These are phyloP conservation scores for Venturia nashicola DNA, from an alignment of 2,329 filamentous ascomycete species.

Conservation along the genomic window DNA sequence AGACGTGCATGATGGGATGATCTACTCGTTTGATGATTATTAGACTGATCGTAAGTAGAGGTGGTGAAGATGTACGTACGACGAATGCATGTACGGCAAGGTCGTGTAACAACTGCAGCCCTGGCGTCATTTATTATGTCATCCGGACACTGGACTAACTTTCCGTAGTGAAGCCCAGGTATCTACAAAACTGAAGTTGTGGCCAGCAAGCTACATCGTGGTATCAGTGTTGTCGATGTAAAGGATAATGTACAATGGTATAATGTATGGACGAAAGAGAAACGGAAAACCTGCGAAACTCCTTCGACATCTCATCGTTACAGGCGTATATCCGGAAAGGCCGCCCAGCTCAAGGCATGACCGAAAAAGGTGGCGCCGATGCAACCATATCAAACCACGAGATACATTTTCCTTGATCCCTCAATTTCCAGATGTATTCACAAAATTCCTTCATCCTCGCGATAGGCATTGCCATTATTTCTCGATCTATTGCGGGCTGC, in stretches of 20 bases:
- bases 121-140: too few species aligned
- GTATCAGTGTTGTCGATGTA: neutral
- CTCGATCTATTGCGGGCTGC: neutral
- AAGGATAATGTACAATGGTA: neutral
- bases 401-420: neutral
- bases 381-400: neutral
- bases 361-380: neutral
- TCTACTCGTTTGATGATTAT: too few species aligned
- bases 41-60: too few species aligned
- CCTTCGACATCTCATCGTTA: neutral
- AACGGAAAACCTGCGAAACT: neutral
- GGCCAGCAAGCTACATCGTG: neutral
- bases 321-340: neutral
- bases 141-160: too few species aligned
- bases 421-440: neutral
- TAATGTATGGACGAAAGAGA: neutral
- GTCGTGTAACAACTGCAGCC: too few species aligned
- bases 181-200: too few species aligned
- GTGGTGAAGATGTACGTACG: too few species aligned
- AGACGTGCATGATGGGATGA: too few species aligned
- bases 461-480: neutral
- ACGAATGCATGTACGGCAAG: too few species aligned
- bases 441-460: constrained; percentile 2
- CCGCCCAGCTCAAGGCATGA: neutral
- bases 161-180: too few species aligned